Conservation (phyloP, 2,329 filamentous ascomycete species). For the Madurella fahalii region DNA sequence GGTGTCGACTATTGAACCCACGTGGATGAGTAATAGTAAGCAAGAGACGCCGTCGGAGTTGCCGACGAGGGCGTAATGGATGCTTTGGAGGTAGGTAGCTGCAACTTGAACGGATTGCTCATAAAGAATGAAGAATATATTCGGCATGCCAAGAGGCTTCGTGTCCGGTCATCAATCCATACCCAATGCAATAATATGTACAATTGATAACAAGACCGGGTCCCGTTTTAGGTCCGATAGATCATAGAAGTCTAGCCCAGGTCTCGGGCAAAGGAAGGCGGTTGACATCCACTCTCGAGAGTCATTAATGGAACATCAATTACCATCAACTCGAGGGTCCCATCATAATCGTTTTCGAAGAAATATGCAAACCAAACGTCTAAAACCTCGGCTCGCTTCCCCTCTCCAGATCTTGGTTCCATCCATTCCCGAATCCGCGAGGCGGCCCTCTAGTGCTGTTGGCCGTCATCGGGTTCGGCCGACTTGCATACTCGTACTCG, state of each 20-base stretch:
- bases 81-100: too few species aligned
- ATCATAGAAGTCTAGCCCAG: neutral
- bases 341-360: neutral
- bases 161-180: neutral
- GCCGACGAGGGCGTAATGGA: too few species aligned
- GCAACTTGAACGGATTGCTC: too few species aligned
- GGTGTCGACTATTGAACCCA: too few species aligned
- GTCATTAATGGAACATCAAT: too few species aligned
- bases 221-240: neutral
- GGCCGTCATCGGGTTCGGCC: neutral
- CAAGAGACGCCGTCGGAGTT: too few species aligned
- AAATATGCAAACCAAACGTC: neutral
- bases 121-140: neutral
- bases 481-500: conserved; percentile 11
- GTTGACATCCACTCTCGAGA: too few species aligned
- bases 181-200: neutral
- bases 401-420: conserved; percentile 25
- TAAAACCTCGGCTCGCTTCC: conserved; percentile 21
- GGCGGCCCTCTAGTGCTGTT: conserved; percentile 14
- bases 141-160: neutral
- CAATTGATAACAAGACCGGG: neutral
- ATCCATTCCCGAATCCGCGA: conserved; percentile 21
- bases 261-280: neutral
- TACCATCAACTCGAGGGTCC: too few species aligned
- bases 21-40: too few species aligned